Base-by-base conservation (phyloP, 306 rosid genomes). In the Dryas drummondii region DNA sequence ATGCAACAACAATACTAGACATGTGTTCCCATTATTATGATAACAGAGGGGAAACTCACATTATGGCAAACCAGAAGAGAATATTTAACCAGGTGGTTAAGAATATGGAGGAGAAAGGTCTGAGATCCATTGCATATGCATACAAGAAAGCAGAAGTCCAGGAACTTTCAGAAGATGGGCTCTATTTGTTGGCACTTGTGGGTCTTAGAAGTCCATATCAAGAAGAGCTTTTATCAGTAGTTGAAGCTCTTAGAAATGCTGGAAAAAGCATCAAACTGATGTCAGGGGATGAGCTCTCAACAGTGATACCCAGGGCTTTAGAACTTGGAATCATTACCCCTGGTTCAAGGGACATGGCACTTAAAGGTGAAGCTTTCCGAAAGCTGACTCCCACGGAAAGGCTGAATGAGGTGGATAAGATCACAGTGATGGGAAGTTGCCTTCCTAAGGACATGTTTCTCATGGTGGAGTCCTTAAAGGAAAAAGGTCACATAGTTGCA, bases 91-190 rank as follows among this genome's bases (percentile, higher is more conserved):
- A 64, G 44, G 65, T 42, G 63, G 82, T 88, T 13, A 42, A 70
- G 41, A 61, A 51, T 3, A 89, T 91, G 96, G 80, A 82, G 75
- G 37, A 66, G 15, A 45, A 27, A 0, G 93, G 88, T 48, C 87
- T 83, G 50, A 61, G 57, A 71, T 78, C 96, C 22, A 77, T 89
- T 69, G 97, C 93, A 65, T 89, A 82, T 70, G 91, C 97, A 72
- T 54, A 81, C 76, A 80, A 57, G 66, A 11, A 76, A 73, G 76
- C 82, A 14, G 11, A 81, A 27, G 74, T 10, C 6, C 45, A 48
- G 69, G 85, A 83, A 47, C 65, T 78, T 42, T 53, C 72, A 61
- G 86, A 82, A 65, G 82, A 83, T 53, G 88, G 74, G n/a, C 32
- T 88, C 76, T 71, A 52, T 72, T 82, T 88, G 79, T 74, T 86